Conservation (phyloP, 2,329 filamentous ascomycete species). For the Paecilomyces sp. region DNA sequence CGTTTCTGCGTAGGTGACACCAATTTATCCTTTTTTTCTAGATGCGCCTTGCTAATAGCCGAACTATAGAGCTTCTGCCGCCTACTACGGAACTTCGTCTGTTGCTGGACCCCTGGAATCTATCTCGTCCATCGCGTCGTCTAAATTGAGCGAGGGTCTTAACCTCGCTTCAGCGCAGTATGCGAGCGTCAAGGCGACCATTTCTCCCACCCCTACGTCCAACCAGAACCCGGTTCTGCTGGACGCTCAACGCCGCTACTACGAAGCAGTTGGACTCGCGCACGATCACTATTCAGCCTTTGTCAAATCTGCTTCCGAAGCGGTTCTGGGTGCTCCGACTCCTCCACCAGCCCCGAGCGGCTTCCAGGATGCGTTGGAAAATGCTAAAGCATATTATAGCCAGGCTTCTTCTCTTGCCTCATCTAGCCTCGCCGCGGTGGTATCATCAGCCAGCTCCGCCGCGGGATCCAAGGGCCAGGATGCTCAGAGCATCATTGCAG, state of each 20-base stretch:
- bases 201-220: slow-evolving; percentile 56
- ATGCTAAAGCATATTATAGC: slow-evolving; percentile 29
- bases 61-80: slow-evolving; percentile 43
- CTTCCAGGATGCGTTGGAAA: slow-evolving; percentile 27
- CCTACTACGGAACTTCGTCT: slow-evolving; percentile 49
- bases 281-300: slow-evolving; percentile 75
- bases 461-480: slow-evolving; percentile 26
- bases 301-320: slow-evolving; percentile 62
- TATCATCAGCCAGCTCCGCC: slow-evolving; percentile 33
- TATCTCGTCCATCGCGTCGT: slow-evolving; percentile 61
- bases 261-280: slow-evolving; percentile 69
- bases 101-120: slow-evolving; percentile 48
- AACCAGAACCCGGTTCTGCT: slow-evolving; percentile 49
- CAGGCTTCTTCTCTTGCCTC: slow-evolving; percentile 31
- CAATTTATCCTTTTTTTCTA: neutral
- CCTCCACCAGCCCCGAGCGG: slow-evolving; percentile 19
- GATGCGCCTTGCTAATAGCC: slow-evolving; percentile 5
- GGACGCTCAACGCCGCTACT: slow-evolving; percentile 62
- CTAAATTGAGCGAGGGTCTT: slow-evolving; percentile 63
- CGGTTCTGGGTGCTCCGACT: slow-evolving; percentile 58
- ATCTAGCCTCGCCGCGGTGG: slow-evolving; percentile 31
- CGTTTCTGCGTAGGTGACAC: slow-evolving; percentile 46
- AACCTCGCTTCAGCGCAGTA: slow-evolving; percentile 65
- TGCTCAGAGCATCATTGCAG: slow-evolving; percentile 31
- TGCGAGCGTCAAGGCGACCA: slow-evolving; percentile 57